phyloP scores from a whole-genome alignment of 768 basidiomycete genomes.

The Amyloporia xantha region DNA sequence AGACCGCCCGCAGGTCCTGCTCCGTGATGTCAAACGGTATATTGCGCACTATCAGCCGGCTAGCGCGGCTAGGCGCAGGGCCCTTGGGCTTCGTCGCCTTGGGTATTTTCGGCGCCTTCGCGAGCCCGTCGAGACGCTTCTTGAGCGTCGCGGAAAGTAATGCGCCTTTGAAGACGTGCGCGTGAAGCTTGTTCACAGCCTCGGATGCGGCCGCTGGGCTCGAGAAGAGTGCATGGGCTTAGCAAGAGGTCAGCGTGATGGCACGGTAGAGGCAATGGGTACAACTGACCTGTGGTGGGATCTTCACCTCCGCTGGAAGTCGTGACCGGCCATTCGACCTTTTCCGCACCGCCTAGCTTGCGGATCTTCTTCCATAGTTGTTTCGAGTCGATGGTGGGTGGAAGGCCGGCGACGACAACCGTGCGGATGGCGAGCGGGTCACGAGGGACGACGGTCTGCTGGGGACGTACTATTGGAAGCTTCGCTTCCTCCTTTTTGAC shows the following conservation, averaged over 20 bases:
- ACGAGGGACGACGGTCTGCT: constrained; percentile 26
- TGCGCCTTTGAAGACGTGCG: constrained; percentile 86
- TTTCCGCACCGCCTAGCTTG: constrained; percentile 72
- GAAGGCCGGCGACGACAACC: constrained; percentile 69
- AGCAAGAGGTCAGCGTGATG: background rate
- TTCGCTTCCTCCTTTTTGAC: constrained; percentile 23
- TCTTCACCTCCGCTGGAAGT: constrained; percentile 38
- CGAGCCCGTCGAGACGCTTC: constrained; percentile 69
- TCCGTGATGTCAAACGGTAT: constrained; percentile 79
- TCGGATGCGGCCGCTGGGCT: constrained; percentile 61
- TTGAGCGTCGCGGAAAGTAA: constrained; percentile 85
- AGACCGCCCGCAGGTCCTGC: constrained; percentile 77
- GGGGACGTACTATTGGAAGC: constrained; percentile 27
- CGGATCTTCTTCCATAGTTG: constrained; percentile 80
- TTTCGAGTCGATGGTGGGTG: constrained; percentile 55
- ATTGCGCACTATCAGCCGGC: constrained; percentile 87
- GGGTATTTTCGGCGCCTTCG: constrained; percentile 35
- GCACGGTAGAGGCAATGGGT: background rate
- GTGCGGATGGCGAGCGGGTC: constrained; percentile 87
- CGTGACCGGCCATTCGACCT: constrained; percentile 62
- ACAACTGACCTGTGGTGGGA: constrained; percentile 43
- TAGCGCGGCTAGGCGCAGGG: constrained; percentile 59
- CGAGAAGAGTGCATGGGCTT: constrained; percentile 70
- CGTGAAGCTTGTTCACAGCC: constrained; percentile 78
- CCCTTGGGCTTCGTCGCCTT: constrained; percentile 20